Evolutionary conservation across 768 basidiomycete species (phyloP).

Genomic region (Tulasnella sp.): DNA sequence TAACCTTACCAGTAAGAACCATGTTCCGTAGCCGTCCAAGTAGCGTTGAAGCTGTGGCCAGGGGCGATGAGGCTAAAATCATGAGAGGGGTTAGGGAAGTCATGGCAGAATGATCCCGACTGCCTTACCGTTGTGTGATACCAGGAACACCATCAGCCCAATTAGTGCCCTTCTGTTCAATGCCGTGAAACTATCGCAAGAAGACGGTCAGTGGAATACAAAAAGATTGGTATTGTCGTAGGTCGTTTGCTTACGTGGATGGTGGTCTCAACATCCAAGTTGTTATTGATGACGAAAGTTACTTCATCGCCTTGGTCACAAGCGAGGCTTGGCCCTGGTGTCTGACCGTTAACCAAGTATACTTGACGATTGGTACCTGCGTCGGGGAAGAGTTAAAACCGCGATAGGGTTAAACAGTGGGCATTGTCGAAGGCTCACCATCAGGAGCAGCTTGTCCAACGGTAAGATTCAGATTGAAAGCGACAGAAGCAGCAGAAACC

Average conservation of each 20-base stretch:
- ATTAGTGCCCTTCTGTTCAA: constrained; percentile 5
- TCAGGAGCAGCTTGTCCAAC: not conserved
- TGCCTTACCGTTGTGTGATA: not conserved
- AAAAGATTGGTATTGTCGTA: no score
- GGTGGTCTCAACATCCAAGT: not conserved
- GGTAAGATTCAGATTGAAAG: not conserved
- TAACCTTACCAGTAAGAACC: constrained; percentile 3
- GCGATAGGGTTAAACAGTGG: no score
- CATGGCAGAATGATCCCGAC: not conserved
- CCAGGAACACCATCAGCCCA: constrained; percentile 11
- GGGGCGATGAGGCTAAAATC: not conserved
- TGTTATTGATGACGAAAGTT: not conserved
- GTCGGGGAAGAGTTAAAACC: no score
- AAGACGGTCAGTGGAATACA: not conserved
- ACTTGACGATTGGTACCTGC: not conserved
- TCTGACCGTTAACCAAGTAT: constrained; percentile 7
- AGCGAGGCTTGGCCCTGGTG: not conserved
- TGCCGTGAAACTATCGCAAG: constrained; percentile 2
- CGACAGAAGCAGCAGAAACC: not conserved
- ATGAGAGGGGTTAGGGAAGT: no score
- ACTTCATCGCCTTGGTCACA: constrained; percentile 3
- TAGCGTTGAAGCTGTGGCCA: not conserved
- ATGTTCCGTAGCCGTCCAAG: not conserved
- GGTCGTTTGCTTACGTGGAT: not conserved
- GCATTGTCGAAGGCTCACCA: not conserved